Evolutionary conservation across 257 asterid species (phyloP), one percentile per base, ranked within the genome.

Genomic region (Gynochthodes officinalis): DNA sequence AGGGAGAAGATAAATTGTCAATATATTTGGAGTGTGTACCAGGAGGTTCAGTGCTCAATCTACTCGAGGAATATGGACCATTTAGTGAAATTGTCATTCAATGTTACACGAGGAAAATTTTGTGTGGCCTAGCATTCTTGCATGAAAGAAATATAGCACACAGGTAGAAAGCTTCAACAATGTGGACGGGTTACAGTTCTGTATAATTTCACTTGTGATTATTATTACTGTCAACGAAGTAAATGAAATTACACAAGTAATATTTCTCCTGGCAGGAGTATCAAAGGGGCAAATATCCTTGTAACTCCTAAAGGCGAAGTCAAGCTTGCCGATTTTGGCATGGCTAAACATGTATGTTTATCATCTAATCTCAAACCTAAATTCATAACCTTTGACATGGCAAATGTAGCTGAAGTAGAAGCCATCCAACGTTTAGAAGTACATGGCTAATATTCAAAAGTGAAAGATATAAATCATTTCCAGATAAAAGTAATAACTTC

Each of bases 281-380:
- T 90, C 32, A 90, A 88, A 82, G 92, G 87, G 76, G 92, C 88
- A 65, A 86, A 90, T 73, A 88, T 88, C 78, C 90, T 90, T 55
- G 89, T 88, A 46, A 87, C 87, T 75, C 91, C 89, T 58, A 81
- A 80, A 71, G 96, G 96, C 40, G 82, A 85, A 64, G 85, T 88
- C 70, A 86, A 87, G 77, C 76, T 88, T 84, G 95, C 91, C 46
- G 90, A 90, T 78, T 86, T 86, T 69, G 96, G 96, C 81, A 86
- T 90, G 87, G 91, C 92, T 62, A 88, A 88, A 75, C 90, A 86
- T 79, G 91, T 88, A 84, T 65, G 81, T 42, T 18, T 32, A n/a
- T 44, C 16, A 21, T 71, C 58, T 28, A 42, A 25, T 57, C 43
- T 39, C 25, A 6, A 25, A 66, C 42, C 65, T 32, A 30, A 59